Conservation (phyloP, 805 yeast genomes). For the Scheffersomyces ergatensis region DNA sequence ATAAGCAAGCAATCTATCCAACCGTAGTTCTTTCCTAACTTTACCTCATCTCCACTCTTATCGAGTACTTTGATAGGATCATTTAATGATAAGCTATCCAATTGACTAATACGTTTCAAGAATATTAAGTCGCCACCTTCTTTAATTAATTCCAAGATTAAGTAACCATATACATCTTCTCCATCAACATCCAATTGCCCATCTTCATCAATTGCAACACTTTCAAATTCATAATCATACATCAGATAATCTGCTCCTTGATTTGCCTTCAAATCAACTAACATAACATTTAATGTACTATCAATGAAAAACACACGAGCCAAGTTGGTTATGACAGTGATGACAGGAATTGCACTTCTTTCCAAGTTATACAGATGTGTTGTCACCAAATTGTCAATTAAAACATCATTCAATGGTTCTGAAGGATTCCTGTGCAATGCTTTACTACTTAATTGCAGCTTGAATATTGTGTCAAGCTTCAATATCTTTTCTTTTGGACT, state of each 20-base stretch:
- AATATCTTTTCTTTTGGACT: slow-evolving; percentile 35
- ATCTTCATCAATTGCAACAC: slow-evolving; percentile 18
- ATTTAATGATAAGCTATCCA: slow-evolving; percentile 28
- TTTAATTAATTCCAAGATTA: slow-evolving; percentile 60
- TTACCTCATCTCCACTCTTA: slow-evolving; percentile 30
- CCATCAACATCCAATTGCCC: slow-evolving; percentile 11
- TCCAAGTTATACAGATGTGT: slow-evolving; percentile 18
- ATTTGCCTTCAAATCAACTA: slow-evolving; percentile 42
- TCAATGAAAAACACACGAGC: slow-evolving; percentile 43
- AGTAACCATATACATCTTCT: slow-evolving; percentile 57
- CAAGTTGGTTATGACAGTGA: slow-evolving; percentile 36
- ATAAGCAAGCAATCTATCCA: slow-evolving; percentile 73
- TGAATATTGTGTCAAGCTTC: slow-evolving; percentile 37
- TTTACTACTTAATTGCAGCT: slow-evolving; percentile 31
- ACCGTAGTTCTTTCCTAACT: slow-evolving; percentile 46
- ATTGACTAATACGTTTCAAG: slow-evolving; percentile 35
- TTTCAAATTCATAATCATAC: slow-evolving; percentile 76
- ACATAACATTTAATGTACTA: slow-evolving; percentile 27
- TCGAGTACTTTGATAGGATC: slow-evolving; percentile 25
- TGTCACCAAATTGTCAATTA: slow-evolving; percentile 30
- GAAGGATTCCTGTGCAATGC: slow-evolving; percentile 14
- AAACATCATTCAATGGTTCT: slow-evolving; percentile 23
- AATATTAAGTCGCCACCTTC: slow-evolving; percentile 56
- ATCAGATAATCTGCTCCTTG: slow-evolving; percentile 57
- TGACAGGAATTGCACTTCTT: slow-evolving; percentile 24